Evolutionary conservation across 78 protist genomes (phyloP).

Genomic region (Cavenderia fasciculata): DNA sequence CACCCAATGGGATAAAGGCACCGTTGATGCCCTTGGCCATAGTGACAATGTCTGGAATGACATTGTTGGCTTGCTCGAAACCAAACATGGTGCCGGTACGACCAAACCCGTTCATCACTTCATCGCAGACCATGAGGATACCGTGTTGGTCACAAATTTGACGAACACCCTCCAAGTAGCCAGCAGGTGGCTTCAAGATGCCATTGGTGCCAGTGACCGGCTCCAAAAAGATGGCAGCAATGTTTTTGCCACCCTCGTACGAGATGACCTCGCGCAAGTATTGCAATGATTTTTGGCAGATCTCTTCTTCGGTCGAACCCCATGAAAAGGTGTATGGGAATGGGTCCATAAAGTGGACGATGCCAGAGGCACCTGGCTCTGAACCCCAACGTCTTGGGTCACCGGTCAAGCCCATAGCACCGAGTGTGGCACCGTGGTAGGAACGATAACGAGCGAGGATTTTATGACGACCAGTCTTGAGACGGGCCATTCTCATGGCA

Average conservation of each 20-base stretch:
- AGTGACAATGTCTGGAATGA: conserved; percentile 85
- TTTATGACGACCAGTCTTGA: conserved; percentile 78
- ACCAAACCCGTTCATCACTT: conserved; percentile 86
- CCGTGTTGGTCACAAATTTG: conserved; percentile 81
- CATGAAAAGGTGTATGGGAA: conserved; percentile 44
- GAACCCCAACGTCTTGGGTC: conserved; percentile 81
- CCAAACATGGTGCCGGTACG: conserved; percentile 85
- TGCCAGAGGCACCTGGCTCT: conserved; percentile 55
- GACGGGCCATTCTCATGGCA: conserved; percentile 81
- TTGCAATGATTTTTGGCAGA: conserved; percentile 13
- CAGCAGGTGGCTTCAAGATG: conserved; percentile 56
- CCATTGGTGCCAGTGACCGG: conserved; percentile 83
- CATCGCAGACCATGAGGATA: conserved; percentile 80
- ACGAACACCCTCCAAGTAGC: conserved; percentile 79
- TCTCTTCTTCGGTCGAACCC: conserved; percentile 74
- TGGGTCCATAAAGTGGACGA: conserved; percentile 72
- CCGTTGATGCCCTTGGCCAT: conserved; percentile 86
- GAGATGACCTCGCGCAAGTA: conserved; percentile 58
- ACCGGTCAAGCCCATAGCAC: conserved; percentile 79
- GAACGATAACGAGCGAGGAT: conserved; percentile 83
- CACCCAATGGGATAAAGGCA: conserved; percentile 79
- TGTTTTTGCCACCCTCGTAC: conserved; percentile 67
- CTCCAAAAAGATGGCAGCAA: conserved; percentile 79
- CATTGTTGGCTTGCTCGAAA: conserved; percentile 57
- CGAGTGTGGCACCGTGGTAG: conserved; percentile 82